Evolutionary conservation across 1,139 yeast species (phyloP), one percentile per base, ranked within the genome.

Genomic region (Petasospora rhodanensis): DNA sequence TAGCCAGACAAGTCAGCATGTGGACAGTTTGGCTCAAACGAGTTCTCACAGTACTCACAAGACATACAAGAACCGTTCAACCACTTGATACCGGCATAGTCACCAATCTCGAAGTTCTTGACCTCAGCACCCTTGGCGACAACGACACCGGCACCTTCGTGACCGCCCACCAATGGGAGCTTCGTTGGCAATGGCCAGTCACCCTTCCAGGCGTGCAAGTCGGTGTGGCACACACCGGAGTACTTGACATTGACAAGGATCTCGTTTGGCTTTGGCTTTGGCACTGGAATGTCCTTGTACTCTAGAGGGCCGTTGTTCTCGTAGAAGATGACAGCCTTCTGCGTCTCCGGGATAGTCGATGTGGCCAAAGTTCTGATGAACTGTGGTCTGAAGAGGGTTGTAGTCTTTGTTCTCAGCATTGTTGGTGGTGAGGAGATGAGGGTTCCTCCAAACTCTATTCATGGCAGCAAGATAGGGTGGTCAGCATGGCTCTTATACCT

Each of bases 181-280:
- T 79, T 79, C 47, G 77, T 69, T 24, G 49, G 68, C 47, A 77
- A 61, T 39, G 85, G 85, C 85, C 85, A 78, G 56, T 79, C 86
- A 56, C 85, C 85, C 54, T 77, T 74, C 84, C 85, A 79, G 26
- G 85, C 86, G 59, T 79, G 86, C 52, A 79, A 68, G 56, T 79
- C 87, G 26, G 86, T 79, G 63, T 79, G 86, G 58, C 87, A 79
- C 28, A 79, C 86, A 61, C 87, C 87, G 9, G 86, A 78, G 64
- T 76, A 79, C 59, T 76, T 75, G 52, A 79, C 76, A 51, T 79
- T 70, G 55, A 79, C 67, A 54, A 79, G 68, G 41, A 79, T 59
- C 59, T 79, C 86, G 52, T 69, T 77, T 35, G 84, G 61, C 55
- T 76, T 76, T 53, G 87, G 87, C 6, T 47, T 60, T 51, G 87